A percentile compares a stretch with the other conserved stretches of the same genome.
phyloP scores from a whole-genome alignment of 768 basidiomycete species.

The Gloeopeniophorella convolvens region DNA sequence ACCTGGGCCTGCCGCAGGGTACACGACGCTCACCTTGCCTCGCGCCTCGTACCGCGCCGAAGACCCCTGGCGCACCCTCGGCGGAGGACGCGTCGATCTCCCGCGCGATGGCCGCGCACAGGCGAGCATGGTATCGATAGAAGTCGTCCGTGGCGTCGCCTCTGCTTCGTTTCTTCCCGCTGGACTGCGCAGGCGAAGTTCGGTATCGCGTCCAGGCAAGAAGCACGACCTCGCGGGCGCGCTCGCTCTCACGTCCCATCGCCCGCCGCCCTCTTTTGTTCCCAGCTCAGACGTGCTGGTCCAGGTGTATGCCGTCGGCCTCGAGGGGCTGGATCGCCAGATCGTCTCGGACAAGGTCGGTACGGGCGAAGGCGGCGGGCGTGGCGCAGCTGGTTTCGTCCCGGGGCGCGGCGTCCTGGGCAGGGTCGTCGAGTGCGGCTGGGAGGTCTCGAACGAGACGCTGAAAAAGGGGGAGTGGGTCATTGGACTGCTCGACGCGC shows the following conservation, averaged over 20 bases:
- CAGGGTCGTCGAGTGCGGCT: constrained; percentile 73
- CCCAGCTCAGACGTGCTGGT: constrained; percentile 66
- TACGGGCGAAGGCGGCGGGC: constrained; percentile 21
- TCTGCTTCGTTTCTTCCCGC: constrained; percentile 7
- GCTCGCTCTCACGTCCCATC: constrained; percentile 29
- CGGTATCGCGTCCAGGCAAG: neutral
- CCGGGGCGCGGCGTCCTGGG: constrained; percentile 88
- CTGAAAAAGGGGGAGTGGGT: constrained; percentile 82
- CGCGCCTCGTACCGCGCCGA: constrained; percentile 37
- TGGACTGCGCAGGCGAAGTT: constrained; percentile 12
- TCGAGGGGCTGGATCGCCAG: constrained; percentile 68
- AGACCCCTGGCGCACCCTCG: constrained; percentile 30
- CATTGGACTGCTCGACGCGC: constrained; percentile 68
- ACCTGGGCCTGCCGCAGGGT: constrained; percentile 23
- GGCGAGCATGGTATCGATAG: constrained; percentile 84
- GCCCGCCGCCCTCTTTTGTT: constrained; percentile 66
- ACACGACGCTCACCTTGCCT: constrained; percentile 40
- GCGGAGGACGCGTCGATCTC: constrained; percentile 58
- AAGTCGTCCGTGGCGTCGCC: constrained; percentile 54
- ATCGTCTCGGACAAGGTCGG: constrained; percentile 46
- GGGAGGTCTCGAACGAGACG: constrained; percentile 58
- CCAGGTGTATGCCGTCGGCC: constrained; percentile 84
- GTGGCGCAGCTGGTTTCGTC: constrained; percentile 51
- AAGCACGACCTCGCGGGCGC: constrained; percentile 22
- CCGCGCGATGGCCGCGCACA: constrained; percentile 74